Percentiles rank a stretch among this genome's conserved stretches.
These are phyloP conservation scores for Sporisorium graminicola DNA, from an alignment of 1,284 basidiomycete genomes.

Conservation along the genomic window DNA sequence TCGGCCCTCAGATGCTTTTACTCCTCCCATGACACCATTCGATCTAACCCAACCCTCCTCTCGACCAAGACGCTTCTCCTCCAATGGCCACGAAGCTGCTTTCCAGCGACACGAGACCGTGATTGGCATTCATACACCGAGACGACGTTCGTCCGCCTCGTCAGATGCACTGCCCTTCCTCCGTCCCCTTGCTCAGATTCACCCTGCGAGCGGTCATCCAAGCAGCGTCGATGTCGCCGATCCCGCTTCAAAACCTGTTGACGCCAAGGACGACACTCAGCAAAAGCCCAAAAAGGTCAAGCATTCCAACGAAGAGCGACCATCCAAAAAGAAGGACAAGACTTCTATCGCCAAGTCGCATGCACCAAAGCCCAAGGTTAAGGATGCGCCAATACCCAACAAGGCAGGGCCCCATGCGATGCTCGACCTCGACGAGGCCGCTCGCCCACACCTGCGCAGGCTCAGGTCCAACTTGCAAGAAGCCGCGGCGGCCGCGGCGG, in stretches of 20 bases:
- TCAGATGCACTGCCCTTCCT: slow-evolving; percentile 29
- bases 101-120: slow-evolving; percentile 62
- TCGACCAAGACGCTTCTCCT: slow-evolving; percentile 50
- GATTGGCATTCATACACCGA: slow-evolving; percentile 62
- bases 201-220: slow-evolving; percentile 29
- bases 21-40: slow-evolving; percentile 40
- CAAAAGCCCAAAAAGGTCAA: slow-evolving; percentile 22
- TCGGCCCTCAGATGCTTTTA: slow-evolving; percentile 29
- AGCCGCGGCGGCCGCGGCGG: slow-evolving; percentile 56
- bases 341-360: slow-evolving; percentile 11
- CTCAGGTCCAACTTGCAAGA: slow-evolving; percentile 46
- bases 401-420: slow-evolving; percentile 29
- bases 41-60: slow-evolving; percentile 14
- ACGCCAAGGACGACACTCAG: slow-evolving; percentile 5
- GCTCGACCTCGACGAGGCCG: slow-evolving; percentile 43
- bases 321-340: slow-evolving; percentile 29
- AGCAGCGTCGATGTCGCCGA: slow-evolving; percentile 16
- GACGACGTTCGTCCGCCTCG: slow-evolving; percentile 43
- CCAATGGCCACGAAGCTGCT: slow-evolving; percentile 59
- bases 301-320: slow-evolving; percentile 4
- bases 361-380: slow-evolving; percentile 13
- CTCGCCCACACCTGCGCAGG: slow-evolving; percentile 32
- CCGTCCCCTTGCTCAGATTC: slow-evolving; percentile 55
- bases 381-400: slow-evolving; percentile 21
- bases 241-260: neutral